Evolutionary conservation across 208 protist genomes (phyloP).

Genomic region (Crithidia mellificae): DNA sequence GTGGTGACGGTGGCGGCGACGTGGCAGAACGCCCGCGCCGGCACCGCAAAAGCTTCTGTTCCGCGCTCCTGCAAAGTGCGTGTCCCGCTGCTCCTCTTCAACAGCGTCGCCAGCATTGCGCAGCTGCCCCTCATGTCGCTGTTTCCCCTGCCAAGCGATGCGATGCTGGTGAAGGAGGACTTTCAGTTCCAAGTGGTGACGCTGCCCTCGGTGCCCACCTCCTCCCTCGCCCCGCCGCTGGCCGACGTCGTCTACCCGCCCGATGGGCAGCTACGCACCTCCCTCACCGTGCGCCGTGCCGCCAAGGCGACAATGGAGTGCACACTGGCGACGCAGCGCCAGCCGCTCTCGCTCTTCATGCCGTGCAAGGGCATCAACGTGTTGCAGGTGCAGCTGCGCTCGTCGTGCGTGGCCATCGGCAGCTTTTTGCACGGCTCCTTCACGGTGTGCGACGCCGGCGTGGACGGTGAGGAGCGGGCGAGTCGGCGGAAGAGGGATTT

Average conservation of each 20-base stretch:
- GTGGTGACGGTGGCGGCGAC: slow-evolving; percentile 22
- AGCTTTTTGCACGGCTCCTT: slow-evolving; percentile 44
- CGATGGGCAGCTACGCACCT: slow-evolving; percentile 33
- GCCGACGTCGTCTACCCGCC: slow-evolving; percentile 27
- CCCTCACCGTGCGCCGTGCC: slow-evolving; percentile 14
- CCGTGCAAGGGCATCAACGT: slow-evolving; percentile 22
- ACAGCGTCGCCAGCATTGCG: slow-evolving; percentile 19
- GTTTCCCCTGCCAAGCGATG: slow-evolving; percentile 34
- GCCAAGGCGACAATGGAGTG: slow-evolving; percentile 18
- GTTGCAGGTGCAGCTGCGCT: slow-evolving; percentile 33
- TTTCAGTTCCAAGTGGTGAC: slow-evolving; percentile 33
- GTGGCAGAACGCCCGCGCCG: slow-evolving; percentile 17
- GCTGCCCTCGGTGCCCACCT: slow-evolving; percentile 33
- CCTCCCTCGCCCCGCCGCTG: slow-evolving; percentile 37
- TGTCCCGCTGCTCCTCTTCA: slow-evolving; percentile 31
- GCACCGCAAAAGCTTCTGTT: not conserved
- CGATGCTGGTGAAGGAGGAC: slow-evolving; percentile 26
- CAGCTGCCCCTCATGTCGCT: slow-evolving; percentile 35
- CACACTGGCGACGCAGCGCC: slow-evolving; percentile 24
- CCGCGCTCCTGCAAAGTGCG: slow-evolving; percentile 11
- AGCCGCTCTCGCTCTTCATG: slow-evolving; percentile 36
- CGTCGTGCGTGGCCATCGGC: slow-evolving; percentile 45
- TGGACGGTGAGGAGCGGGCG: not conserved
- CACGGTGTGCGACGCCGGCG: slow-evolving; percentile 5
- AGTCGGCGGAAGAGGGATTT: not conserved